A percentile compares a stretch with the other conserved stretches of the same genome.
Evolutionary conservation across 2,329 filamentous ascomycete genomes (phyloP).

Genomic region (Fusarium tupiense): DNA sequence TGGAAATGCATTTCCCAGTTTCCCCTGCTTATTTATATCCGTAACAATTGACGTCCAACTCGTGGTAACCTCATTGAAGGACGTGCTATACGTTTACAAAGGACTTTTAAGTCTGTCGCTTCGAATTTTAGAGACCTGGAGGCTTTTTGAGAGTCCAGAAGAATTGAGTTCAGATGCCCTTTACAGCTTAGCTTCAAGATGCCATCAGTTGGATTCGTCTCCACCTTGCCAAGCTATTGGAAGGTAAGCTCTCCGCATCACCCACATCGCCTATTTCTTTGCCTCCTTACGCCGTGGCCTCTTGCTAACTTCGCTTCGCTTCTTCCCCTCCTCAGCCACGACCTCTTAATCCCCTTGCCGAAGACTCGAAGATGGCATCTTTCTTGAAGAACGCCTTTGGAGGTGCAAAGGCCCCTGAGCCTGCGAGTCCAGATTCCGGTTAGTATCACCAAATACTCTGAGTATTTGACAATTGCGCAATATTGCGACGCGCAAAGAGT

Average conservation of each 20-base stretch:
- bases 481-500: conserved; percentile 24
- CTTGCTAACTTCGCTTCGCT: conserved; percentile 25
- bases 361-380: conserved; percentile 59
- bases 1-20: neutral
- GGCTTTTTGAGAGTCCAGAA: neutral
- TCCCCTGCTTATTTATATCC: neutral
- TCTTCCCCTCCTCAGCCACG: conserved; percentile 22
- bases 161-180: conserved; percentile 14
- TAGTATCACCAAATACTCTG: conserved; percentile 46
- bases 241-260: conserved; percentile 31
- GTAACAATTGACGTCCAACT: neutral
- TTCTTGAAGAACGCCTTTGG: conserved; percentile 76
- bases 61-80: neutral
- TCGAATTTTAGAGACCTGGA: neutral
- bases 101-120: neutral
- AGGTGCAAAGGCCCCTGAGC: conserved; percentile 64
- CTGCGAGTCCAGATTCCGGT: conserved; percentile 72
- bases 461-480: conserved; percentile 18
- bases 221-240: conserved; percentile 36
- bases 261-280: conserved; percentile 41
- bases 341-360: conserved; percentile 35
- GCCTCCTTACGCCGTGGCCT: conserved; percentile 38
- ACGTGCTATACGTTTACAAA: neutral
- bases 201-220: conserved; percentile 20
- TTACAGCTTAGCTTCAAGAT: conserved; percentile 29